These are phyloP conservation scores for Penicillium glabrum DNA, from an alignment of 2,329 filamentous ascomycete genomes.

Conservation along the genomic window DNA sequence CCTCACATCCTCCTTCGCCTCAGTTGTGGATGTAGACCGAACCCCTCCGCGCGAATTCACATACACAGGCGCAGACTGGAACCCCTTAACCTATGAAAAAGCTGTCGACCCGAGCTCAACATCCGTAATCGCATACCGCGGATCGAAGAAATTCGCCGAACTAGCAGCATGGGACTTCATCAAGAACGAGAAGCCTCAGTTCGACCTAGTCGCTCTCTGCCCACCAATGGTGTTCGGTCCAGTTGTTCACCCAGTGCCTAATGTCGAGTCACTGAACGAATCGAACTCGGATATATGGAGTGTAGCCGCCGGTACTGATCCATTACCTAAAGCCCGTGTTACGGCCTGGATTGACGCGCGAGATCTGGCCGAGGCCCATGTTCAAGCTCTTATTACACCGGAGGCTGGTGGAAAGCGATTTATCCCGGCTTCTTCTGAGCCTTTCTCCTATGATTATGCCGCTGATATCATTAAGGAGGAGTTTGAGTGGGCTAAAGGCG, in stretches of 20 bases:
- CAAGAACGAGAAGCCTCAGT: conserved; percentile 25
- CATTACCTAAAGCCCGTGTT: conserved; percentile 35
- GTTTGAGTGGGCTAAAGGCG: conserved; percentile 40
- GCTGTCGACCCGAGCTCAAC: conserved; percentile 17
- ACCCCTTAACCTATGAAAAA: conserved; percentile 32
- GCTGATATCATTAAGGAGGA: conserved; percentile 43
- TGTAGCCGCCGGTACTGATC: conserved; percentile 37
- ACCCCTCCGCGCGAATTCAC: conserved; percentile 20
- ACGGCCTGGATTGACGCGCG: conserved; percentile 48
- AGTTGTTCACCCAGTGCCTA: conserved; percentile 40
- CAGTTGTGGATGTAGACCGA: conserved; percentile 23
- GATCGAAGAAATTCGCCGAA: conserved; percentile 35
- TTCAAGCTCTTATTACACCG: conserved; percentile 41
- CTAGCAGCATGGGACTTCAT: conserved; percentile 35
- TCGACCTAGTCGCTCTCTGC: conserved; percentile 47
- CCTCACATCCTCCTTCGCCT: conserved; percentile 32
- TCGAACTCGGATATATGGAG: conserved; percentile 46
- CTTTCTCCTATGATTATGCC: conserved; percentile 49
- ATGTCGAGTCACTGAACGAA: conserved; percentile 41
- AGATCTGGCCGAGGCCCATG: conserved; percentile 48
- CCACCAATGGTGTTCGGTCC: conserved; percentile 51
- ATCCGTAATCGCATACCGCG: conserved; percentile 31
- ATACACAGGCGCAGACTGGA: conserved; percentile 31
- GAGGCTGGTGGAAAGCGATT: conserved; percentile 40
- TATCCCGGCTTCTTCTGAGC: conserved; percentile 42